These are phyloP conservation scores for Ocimum tenuiflorum DNA, from an alignment of 257 asterid species.

Conservation along the genomic window DNA sequence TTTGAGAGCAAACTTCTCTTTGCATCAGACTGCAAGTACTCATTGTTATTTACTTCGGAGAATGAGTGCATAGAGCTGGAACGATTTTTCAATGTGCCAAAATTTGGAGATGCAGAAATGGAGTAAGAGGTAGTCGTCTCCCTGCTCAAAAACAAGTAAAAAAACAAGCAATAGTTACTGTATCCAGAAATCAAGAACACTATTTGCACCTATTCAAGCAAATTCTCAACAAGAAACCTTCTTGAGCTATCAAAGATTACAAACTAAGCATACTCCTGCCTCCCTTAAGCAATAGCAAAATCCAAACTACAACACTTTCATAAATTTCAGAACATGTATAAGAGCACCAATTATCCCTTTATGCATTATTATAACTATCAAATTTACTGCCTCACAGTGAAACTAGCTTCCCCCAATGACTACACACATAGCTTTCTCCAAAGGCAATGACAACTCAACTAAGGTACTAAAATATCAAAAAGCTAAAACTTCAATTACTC, in stretches of 20 bases:
- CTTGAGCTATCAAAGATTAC: background rate
- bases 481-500: background rate
- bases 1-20: constrained; percentile 45
- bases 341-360: background rate
- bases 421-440: background rate
- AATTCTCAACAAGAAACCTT: background rate
- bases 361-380: background rate
- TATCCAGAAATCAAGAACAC: background rate
- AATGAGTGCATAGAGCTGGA: constrained; percentile 28
- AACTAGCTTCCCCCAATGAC: too few species aligned
- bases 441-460: background rate
- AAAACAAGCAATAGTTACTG: background rate
- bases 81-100: constrained; percentile 38
- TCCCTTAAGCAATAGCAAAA: background rate
- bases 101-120: constrained; percentile 54
- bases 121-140: constrained; percentile 51
- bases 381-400: background rate
- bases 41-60: constrained; percentile 22
- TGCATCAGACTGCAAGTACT: constrained; percentile 27
- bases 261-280: background rate
- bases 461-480: background rate
- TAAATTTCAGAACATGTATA: background rate
- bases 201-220: background rate
- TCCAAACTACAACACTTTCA: background rate
- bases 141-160: constrained; percentile 25